Evolutionary conservation across 306 rosid genomes (phyloP).

Genomic region (Arachis hypogaea): DNA sequence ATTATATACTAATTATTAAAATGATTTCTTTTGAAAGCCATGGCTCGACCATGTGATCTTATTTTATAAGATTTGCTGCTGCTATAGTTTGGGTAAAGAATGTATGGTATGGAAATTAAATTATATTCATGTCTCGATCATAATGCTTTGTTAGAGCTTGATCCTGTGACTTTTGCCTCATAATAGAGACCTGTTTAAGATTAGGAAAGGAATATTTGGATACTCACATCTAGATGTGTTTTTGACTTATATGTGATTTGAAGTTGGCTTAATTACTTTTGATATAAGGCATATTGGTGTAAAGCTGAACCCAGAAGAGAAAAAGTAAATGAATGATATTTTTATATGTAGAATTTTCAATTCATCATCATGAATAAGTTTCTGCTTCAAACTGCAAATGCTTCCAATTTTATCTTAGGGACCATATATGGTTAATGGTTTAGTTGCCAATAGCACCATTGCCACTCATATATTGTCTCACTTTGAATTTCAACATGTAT

Average conservation of each 20-base stretch:
- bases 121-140: background rate
- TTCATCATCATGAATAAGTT: conserved; percentile 4
- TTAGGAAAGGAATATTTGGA: conserved; percentile 15
- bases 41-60: background rate
- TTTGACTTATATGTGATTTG: conserved; percentile 1
- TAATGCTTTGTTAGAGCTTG: background rate
- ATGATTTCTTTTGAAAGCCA: too few species aligned
- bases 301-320: too few species aligned
- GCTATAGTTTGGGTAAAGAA: background rate
- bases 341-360: too few species aligned
- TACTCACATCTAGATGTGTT: background rate
- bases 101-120: background rate
- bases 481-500: background rate
- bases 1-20: too few species aligned
- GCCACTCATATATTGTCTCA: too few species aligned
- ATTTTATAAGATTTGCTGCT: conserved; percentile 12
- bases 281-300: too few species aligned
- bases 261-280: too few species aligned
- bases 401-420: conserved; percentile 14
- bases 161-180: background rate
- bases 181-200: conserved; percentile 16
- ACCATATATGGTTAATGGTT: background rate
- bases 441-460: too few species aligned
- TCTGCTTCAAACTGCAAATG: conserved; percentile 10
- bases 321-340: too few species aligned